Percentiles rank a stretch among this genome's conserved stretches.
These are phyloP conservation scores for Penicillium sp. DNA, from an alignment of 2,329 filamentous ascomycete species.

Conservation along the genomic window DNA sequence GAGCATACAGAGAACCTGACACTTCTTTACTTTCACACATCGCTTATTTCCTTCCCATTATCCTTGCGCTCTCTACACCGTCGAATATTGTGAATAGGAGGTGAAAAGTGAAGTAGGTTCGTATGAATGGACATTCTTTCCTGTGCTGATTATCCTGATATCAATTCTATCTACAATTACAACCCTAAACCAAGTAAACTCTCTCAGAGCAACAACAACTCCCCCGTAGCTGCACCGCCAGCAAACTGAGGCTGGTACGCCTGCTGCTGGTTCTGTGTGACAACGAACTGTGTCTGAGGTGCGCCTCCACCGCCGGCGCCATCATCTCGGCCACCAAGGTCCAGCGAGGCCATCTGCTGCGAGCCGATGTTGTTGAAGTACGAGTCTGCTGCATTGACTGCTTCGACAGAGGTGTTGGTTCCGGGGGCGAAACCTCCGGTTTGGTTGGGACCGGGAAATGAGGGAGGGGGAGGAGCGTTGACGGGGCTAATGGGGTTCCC, in stretches of 20 bases:
- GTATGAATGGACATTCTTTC: background rate
- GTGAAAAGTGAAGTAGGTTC: background rate
- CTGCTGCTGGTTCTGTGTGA: slow-evolving; percentile 78
- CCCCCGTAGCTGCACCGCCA: slow-evolving; percentile 64
- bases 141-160: slow-evolving; percentile 7
- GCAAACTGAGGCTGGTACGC: slow-evolving; percentile 68
- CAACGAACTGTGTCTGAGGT: slow-evolving; percentile 58
- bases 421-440: slow-evolving; percentile 74
- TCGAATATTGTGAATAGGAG: background rate
- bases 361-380: slow-evolving; percentile 81
- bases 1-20: no score
- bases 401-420: slow-evolving; percentile 60
- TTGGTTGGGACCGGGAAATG: slow-evolving; percentile 59
- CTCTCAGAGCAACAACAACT: slow-evolving; percentile 64
- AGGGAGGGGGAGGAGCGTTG: slow-evolving; percentile 23
- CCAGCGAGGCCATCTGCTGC: slow-evolving; percentile 71
- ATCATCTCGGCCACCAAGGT: slow-evolving; percentile 62
- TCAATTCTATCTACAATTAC: slow-evolving; percentile 17
- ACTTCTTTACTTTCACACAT: no score
- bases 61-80: background rate
- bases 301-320: slow-evolving; percentile 62
- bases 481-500: slow-evolving; percentile 29
- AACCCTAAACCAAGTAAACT: slow-evolving; percentile 5
- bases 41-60: no score
- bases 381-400: slow-evolving; percentile 79